These are phyloP conservation scores for Cyclotella sp. DNA, from an alignment of 108 stramenopile genomes.

Conservation along the genomic window DNA sequence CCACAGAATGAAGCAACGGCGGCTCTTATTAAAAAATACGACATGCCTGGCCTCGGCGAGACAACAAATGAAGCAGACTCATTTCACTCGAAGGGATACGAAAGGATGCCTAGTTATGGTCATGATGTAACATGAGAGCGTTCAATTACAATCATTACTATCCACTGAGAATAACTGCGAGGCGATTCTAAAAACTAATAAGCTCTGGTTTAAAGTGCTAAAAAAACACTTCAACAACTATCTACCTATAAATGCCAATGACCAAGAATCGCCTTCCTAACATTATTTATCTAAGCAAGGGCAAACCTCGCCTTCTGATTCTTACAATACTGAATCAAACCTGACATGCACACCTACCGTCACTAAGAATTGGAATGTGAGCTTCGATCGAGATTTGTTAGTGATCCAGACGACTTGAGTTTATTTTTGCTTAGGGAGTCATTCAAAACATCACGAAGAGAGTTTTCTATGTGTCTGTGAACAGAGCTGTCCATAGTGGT, in stretches of 20 bases:
- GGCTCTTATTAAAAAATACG: neutral
- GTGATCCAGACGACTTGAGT: neutral
- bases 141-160: neutral
- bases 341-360: neutral
- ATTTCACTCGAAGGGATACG: too few species aligned
- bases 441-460: neutral
- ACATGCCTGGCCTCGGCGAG: neutral
- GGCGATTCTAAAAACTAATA: too few species aligned
- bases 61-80: neutral
- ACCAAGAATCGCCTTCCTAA: too few species aligned
- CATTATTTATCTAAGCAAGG: neutral
- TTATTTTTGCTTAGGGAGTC: neutral
- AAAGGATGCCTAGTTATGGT: neutral
- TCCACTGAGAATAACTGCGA: too few species aligned
- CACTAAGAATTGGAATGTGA: constrained; percentile 6
- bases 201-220: too few species aligned
- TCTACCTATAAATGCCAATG: too few species aligned
- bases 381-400: constrained; percentile 4
- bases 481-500: constrained; percentile 5
- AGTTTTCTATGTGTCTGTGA: constrained; percentile 14
- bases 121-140: neutral
- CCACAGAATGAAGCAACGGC: constrained; percentile 4
- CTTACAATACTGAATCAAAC: neutral
- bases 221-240: too few species aligned
- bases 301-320: neutral